phyloP scores from a whole-genome alignment of 1,284 basidiomycete genomes.

The Porodaedalea pini region DNA sequence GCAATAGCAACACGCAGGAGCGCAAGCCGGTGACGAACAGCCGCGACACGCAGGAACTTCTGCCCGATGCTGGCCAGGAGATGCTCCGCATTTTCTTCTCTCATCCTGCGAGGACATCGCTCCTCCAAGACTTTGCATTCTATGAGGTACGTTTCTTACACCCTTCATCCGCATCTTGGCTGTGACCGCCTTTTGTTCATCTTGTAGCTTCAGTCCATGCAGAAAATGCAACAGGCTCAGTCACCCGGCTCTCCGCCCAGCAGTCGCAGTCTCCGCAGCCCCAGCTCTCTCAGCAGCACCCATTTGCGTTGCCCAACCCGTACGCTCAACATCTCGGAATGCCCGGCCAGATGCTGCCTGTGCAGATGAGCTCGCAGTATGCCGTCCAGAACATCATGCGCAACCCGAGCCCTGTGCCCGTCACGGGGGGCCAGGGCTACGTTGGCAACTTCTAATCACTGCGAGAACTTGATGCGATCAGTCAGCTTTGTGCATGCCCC shows the following conservation, averaged over 20 bases:
- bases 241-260: slow-evolving; percentile 35
- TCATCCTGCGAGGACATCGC: slow-evolving; percentile 85
- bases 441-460: slow-evolving; percentile 38
- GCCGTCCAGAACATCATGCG: slow-evolving; percentile 77
- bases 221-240: slow-evolving; percentile 53
- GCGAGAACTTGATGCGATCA: too few species aligned
- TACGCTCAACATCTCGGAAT: slow-evolving; percentile 50
- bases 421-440: slow-evolving; percentile 48
- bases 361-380: slow-evolving; percentile 62
- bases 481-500: too few species aligned
- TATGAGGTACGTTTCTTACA: slow-evolving; percentile 74
- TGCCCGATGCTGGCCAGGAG: slow-evolving; percentile 91
- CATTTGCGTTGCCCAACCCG: slow-evolving; percentile 50
- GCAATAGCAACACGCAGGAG: slow-evolving; percentile 85
- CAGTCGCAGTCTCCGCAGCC: slow-evolving; percentile 36
- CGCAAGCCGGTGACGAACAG: slow-evolving; percentile 96
- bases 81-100: slow-evolving; percentile 92
- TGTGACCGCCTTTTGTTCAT: slow-evolving; percentile 15
- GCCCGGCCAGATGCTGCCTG: slow-evolving; percentile 57
- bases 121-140: slow-evolving; percentile 91
- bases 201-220: slow-evolving; percentile 69
- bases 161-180: slow-evolving; percentile 6
- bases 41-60: slow-evolving; percentile 86
- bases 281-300: slow-evolving; percentile 40
- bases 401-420: slow-evolving; percentile 64